These are phyloP conservation scores for Odonthalia washingtoniensis DNA, from an alignment of 31 red algal genomes.

Conservation along the genomic window DNA sequence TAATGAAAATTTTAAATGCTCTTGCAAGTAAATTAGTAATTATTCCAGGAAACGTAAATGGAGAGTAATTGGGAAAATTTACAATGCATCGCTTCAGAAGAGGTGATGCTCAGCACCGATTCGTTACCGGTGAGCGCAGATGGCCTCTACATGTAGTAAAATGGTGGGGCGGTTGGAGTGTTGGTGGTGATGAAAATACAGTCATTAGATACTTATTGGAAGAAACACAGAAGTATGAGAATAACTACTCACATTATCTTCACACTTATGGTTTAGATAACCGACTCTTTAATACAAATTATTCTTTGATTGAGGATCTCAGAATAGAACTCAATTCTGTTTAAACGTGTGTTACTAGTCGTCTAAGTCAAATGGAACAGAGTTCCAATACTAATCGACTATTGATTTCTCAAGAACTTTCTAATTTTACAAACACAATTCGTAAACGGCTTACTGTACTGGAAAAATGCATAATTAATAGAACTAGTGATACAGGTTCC, in stretches of 20 bases:
- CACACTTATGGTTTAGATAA: background rate
- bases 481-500: background rate
- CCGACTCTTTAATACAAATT: background rate
- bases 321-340: background rate
- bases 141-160: slow-evolving; percentile 43
- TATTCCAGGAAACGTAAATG: background rate
- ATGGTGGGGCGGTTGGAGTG: background rate
- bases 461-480: background rate
- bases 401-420: background rate
- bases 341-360: background rate
- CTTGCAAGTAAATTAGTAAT: background rate
- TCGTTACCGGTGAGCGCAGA: background rate
- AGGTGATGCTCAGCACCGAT: slow-evolving; percentile 33
- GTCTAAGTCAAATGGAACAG: slow-evolving; percentile 22
- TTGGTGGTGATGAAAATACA: slow-evolving; percentile 36
- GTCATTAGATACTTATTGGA: slow-evolving; percentile 45
- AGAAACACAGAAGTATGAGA: slow-evolving; percentile 16
- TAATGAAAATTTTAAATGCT: slow-evolving; percentile 18
- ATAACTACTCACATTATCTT: background rate
- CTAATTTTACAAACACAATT: background rate
- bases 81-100: slow-evolving; percentile 23
- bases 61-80: slow-evolving; percentile 10
- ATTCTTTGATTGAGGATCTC: background rate
- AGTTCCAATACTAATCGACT: background rate
- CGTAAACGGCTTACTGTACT: background rate